Conservation (phyloP, 176 grass and related monocot genomes). For the Raddia distichophylla region DNA sequence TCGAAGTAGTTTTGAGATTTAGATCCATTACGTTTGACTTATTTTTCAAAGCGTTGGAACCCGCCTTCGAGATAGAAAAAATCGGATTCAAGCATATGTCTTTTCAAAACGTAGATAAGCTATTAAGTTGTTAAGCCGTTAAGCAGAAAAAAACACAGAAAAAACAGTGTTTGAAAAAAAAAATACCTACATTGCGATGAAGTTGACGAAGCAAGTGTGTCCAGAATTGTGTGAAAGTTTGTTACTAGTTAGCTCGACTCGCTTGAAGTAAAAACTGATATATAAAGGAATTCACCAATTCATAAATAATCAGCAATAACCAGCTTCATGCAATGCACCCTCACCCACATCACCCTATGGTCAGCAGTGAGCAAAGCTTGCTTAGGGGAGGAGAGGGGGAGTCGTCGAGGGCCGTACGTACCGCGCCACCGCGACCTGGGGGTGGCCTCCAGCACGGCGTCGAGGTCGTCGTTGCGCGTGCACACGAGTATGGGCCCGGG, state of each 20-base stretch:
- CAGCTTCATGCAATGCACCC: no score
- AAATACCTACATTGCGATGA: not conserved
- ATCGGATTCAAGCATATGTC: no score
- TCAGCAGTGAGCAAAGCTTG: not conserved
- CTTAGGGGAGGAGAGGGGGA: not conserved
- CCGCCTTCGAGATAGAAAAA: no score
- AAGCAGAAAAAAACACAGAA: no score
- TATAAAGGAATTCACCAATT: not conserved
- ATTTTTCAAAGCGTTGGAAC: no score
- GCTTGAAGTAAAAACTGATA: no score
- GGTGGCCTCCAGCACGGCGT: constrained; percentile 79
- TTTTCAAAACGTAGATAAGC: no score
- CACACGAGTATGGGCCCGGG: constrained; percentile 78
- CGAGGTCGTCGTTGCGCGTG: constrained; percentile 96
- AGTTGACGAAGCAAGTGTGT: not conserved
- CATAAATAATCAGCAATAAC: not conserved
- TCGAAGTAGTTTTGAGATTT: no score
- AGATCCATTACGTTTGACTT: no score
- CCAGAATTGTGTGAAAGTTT: not conserved
- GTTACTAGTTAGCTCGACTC: not conserved
- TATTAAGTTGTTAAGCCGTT: no score
- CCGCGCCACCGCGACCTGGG: constrained; percentile 79
- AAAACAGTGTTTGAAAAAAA: not conserved
- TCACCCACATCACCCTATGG: no score
- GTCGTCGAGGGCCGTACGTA: constrained; percentile 35